Base-by-base conservation (phyloP, 495 filamentous ascomycete species). In the Penicillium lagena region DNA sequence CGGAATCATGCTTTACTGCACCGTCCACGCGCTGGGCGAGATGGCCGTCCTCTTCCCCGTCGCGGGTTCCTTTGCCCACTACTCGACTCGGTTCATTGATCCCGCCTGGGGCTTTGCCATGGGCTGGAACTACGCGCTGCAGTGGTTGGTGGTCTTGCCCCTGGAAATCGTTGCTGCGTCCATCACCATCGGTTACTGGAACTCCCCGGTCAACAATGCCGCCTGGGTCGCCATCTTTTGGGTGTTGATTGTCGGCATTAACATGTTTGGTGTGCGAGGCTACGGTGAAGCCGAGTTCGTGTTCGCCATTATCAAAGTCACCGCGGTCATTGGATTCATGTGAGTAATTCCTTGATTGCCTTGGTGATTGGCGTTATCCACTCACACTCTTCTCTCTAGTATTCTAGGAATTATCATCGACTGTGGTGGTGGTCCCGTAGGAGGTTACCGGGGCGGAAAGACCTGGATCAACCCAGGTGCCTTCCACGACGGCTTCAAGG, bases 101-200 rank as follows among this genome's bases (percentile, higher is more conserved):
- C 90, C 90, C 9, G 89, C 91, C 3, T 96, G 90, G 91, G 93
- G 93, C 0, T 96, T 96, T 55, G 90, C 93, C 37, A 95, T 96
- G 88, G 93, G 93, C 27, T 96, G 90, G 91, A 95, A 96, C 74
- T 98, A 98, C 62, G 89, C 87, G 4, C 55, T 98, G 55, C 90
- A 96, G 71, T 96, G 93, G 93, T 78, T 97, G 1, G 73, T 89
- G 30, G 82, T 90, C 1, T 66, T 98, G 10, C 93, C 93, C 0
- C 71, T 96, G 17, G 93, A 98, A 65, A 86, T 96, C 40, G 86
- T 95, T 42, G 83, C 93, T 2, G 91, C 90, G 9, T 85, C 89
- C 15, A 83, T 96, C 31, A 96, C 89, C 8, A 83, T 96, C 37
- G 72, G 83, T 33, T 96, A 85, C 60, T 98, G 93, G 93, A 77